Evolutionary conservation across 2,329 filamentous ascomycete species (phyloP), one percentile per base, ranked within the genome.

Genomic region (Colletotrichum lini): DNA sequence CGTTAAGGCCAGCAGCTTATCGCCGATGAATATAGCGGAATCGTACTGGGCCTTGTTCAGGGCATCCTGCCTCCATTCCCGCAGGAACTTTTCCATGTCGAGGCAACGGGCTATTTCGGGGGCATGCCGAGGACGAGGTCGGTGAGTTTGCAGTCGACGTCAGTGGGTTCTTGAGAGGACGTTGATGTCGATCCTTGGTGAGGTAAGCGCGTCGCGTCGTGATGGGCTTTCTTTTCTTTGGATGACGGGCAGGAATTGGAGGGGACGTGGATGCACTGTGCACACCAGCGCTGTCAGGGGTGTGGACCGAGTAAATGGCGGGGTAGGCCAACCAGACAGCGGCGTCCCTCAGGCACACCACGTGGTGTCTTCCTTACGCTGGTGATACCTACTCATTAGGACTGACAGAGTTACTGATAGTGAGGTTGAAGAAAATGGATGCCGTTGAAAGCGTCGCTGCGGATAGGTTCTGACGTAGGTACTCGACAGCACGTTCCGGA

Each of bases 21-120:
- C 96, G 74, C 95, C 96, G 74, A 98, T 94, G 80, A 97, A 98
- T 77, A 98, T 96, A 79, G 96, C 96, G 44, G 96, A 94, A 75
- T 98, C 96, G 82, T 98, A 95, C 81, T 99, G 96, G 74, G 96
- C 94, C 82, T 97, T 96, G 84, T 97, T 96, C 78, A 98, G 87
- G 79, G 96, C 95, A 85, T 98, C 95, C 83, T 98, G 94, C 79
- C 95, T 90, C 96, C 96, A 99, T 79, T 94, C 93, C 80, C 95
- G 92, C 79, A 99, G 88, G 83, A 96, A 98, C 78, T 91, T 92
- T 86, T 98, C 95, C 96, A 99, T 98, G 57, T 38, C 66, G 58
- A 56, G 54, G 53, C 56, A 67, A 57, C 57, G 10, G 23, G 50
- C 57, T 67, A 71, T 18, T 62, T 71, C 21, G 64, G 38, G 50